These are phyloP conservation scores for Nymphaea thermarum DNA, from an alignment of 164 flowering plant genomes.

Conservation along the genomic window DNA sequence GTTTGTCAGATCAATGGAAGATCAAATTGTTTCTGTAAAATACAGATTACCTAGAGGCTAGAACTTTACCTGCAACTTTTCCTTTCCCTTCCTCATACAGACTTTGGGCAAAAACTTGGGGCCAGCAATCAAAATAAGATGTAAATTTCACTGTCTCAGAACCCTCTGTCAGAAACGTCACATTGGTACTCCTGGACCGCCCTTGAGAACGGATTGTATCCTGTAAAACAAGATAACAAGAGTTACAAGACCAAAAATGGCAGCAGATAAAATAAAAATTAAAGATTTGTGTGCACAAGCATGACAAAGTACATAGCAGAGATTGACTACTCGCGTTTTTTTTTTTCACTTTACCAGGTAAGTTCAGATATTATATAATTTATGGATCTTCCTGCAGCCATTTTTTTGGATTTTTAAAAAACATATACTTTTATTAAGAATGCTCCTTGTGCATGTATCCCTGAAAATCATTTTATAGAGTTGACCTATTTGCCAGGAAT, in stretches of 20 bases:
- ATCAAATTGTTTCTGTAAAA: neutral
- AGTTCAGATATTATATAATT: no score
- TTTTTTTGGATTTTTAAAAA: no score
- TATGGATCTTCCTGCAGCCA: no score
- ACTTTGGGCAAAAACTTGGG: slow-evolving; percentile 25
- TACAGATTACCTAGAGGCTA: neutral
- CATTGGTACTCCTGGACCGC: slow-evolving; percentile 30
- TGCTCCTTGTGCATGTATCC: no score
- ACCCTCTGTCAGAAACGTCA: slow-evolving; percentile 50
- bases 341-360: no score
- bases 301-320: no score
- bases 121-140: slow-evolving; percentile 50
- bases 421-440: no score
- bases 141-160: slow-evolving; percentile 43
- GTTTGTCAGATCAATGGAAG: neutral
- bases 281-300: no score
- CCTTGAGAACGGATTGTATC: slow-evolving; percentile 38
- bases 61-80: slow-evolving; percentile 66
- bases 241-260: neutral
- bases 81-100: slow-evolving; percentile 64
- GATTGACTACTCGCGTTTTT: no score
- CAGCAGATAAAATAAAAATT: neutral
- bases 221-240: slow-evolving; percentile 18
- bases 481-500: no score
- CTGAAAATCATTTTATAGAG: no score